Evolutionary conservation across 805 yeast genomes (phyloP), one percentile per base, ranked within the genome.

Genomic region (Candida multigemmis): DNA sequence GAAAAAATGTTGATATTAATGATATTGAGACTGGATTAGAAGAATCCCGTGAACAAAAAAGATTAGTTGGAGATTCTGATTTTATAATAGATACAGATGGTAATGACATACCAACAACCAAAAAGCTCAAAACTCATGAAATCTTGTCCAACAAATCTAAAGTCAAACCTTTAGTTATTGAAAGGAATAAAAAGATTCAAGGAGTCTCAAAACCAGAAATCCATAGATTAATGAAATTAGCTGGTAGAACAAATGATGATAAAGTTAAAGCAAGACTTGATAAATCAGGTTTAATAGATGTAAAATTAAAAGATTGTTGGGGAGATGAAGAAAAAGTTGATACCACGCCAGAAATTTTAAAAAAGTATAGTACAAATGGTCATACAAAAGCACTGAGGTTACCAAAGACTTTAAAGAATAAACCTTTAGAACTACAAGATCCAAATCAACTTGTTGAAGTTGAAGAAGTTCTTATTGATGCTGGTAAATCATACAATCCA

Each of bases 401-500:
- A 37, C 38, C 91, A 9, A 50, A 48, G 14, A 77, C 87, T 2
- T 41, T 76, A 37, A 60, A 51, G 24, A 50, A 10, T 25, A 24
- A 15, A 22, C 28, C 12, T 38, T 38, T 8, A n/a, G 11, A 7
- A 37, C 41, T 6, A 27, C 34, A 56, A 17, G 58, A 57, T 3
- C 77, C 93, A 1, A 48, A 75, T n/a, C 41, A 42, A 22, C 69
- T 83, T 11, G 66, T 61, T 32, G 65, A 65, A n/a, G 42, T 56
- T 24, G 75, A 64, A 9, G 41, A 45, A 7, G 42, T 44, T 21
- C 21, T 75, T 3, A 86, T 94, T 8, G 77, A 78, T 41, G 91
- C 78, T 2, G 97, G 97, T 30, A 82, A 80, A 50, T 87, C 97
- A 2, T 91, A 85, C 48, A 91, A 91, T 48, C 98, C 98, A 14